These are phyloP conservation scores for Coprinopsis sp. DNA, from an alignment of 768 basidiomycete genomes.

Conservation along the genomic window DNA sequence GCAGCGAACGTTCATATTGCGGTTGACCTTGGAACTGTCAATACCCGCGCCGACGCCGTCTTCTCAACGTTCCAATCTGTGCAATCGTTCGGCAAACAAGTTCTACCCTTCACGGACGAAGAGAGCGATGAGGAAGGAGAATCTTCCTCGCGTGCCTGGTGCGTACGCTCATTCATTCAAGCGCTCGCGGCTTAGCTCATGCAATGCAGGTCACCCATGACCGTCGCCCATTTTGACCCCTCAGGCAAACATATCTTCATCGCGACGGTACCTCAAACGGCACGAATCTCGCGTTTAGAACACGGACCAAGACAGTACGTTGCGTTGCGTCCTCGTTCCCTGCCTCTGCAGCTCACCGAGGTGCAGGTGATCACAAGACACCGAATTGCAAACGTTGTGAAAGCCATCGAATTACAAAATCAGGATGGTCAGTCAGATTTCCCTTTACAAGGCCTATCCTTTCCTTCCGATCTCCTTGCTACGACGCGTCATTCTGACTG, in stretches of 20 bases:
- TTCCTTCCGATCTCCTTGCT: constrained; percentile 11
- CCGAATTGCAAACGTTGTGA: constrained; percentile 69
- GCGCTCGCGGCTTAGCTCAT: no score
- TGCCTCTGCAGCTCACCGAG: neutral
- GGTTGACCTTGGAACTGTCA: no score
- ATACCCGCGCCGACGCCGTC: no score
- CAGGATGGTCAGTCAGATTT: constrained; percentile 35
- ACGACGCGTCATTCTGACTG: neutral
- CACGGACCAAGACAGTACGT: constrained; percentile 69
- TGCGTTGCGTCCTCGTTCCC: neutral
- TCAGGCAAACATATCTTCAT: constrained; percentile 82
- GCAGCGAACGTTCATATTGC: no score
- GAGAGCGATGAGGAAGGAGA: neutral
- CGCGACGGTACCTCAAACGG: constrained; percentile 82
- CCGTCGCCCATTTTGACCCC: constrained; percentile 71
- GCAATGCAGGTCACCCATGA: constrained; percentile 56
- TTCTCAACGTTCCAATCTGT: no score
- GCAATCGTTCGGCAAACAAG: no score
- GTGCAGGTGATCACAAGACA: constrained; percentile 70
- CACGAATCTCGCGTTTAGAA: constrained; percentile 83
- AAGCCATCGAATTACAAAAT: constrained; percentile 77
- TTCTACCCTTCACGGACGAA: neutral
- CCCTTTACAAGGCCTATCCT: neutral
- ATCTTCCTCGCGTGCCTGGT: neutral
- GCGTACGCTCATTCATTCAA: neutral